A percentile compares a stretch with the other conserved stretches of the same genome.
These are phyloP conservation scores for Corymbia calophylla DNA, from an alignment of 441 rosid species.

Conservation along the genomic window DNA sequence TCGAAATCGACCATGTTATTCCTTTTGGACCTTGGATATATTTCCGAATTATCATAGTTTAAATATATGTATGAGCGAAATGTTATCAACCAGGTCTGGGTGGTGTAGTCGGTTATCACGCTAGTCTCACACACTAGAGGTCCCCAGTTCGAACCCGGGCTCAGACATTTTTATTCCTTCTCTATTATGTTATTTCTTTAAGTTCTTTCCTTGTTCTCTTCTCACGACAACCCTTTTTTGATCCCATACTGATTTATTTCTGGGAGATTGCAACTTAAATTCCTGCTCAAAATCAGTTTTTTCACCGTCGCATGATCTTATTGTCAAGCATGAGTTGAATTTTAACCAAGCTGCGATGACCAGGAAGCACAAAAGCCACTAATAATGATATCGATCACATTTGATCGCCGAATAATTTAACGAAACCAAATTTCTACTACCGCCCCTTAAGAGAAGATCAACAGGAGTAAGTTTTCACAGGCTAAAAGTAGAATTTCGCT, in stretches of 20 bases:
- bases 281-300: not conserved
- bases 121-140: slow-evolving; percentile 24
- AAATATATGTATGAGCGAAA: rapidly evolving
- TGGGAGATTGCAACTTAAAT: not conserved
- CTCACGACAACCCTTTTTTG: not conserved
- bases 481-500: not conserved
- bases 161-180: not conserved
- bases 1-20: not conserved
- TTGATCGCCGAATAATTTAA: not conserved
- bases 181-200: not conserved
- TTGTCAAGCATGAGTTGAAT: not conserved
- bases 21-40: not conserved
- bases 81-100: not conserved
- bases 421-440: not conserved
- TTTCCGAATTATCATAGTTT: not conserved
- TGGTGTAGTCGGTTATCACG: slow-evolving; percentile 25
- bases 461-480: not conserved
- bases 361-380: not conserved
- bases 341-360: not conserved
- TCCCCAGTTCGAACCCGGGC: slow-evolving; percentile 25
- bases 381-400: not conserved
- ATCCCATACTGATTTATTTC: not conserved
- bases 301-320: not conserved
- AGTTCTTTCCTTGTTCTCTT: not conserved
- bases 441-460: not conserved